These are phyloP conservation scores for Thelonectria rubi DNA, from an alignment of 2,329 filamentous ascomycete species.

Conservation along the genomic window DNA sequence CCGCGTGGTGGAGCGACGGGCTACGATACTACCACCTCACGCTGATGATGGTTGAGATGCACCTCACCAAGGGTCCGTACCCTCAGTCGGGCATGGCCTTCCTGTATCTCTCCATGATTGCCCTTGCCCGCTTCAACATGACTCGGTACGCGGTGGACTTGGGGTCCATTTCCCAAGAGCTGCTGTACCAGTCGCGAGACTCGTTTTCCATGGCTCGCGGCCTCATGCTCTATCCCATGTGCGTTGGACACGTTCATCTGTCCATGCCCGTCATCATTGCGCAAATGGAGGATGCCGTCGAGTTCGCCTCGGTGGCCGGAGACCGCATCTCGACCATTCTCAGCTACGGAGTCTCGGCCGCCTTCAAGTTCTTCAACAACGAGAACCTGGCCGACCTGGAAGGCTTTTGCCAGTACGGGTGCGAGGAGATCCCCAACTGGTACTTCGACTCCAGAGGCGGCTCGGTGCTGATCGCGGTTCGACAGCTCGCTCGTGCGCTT, in stretches of 20 bases:
- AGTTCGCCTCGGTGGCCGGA: constrained; percentile 71
- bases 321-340: constrained; percentile 78
- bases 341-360: constrained; percentile 73
- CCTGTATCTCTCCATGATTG: constrained; percentile 73
- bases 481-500: constrained; percentile 74
- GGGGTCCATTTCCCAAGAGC: constrained; percentile 67
- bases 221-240: constrained; percentile 73
- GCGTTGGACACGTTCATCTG: constrained; percentile 74
- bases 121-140: constrained; percentile 76
- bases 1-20: constrained; percentile 77
- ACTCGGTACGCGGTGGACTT: constrained; percentile 72
- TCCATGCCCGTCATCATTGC: constrained; percentile 67
- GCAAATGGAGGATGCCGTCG: constrained; percentile 71
- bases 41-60: constrained; percentile 72
- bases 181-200: constrained; percentile 71
- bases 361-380: constrained; percentile 74
- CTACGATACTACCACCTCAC: constrained; percentile 77
- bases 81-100: constrained; percentile 76
- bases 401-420: constrained; percentile 74
- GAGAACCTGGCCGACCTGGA: constrained; percentile 76
- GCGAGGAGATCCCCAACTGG: constrained; percentile 79
- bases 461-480: constrained; percentile 70
- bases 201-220: constrained; percentile 73
- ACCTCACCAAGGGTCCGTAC: constrained; percentile 70
- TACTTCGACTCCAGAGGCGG: constrained; percentile 75